These are phyloP conservation scores for Peniophora sp. DNA, from an alignment of 1,284 basidiomycete genomes.

Conservation along the genomic window DNA sequence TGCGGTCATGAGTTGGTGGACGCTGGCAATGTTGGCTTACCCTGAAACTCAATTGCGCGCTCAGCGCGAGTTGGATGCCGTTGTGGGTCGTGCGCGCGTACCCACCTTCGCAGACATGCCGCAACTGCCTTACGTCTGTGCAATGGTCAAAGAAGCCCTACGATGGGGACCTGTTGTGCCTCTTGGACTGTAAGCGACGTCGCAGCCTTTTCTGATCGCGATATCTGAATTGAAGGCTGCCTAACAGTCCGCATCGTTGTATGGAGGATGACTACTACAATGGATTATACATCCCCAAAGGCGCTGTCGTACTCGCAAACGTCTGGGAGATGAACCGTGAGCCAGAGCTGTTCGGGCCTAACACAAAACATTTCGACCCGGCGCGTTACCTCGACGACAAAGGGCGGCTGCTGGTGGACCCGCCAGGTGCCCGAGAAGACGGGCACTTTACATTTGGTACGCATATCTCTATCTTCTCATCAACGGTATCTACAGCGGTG, in stretches of 20 bases:
- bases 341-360: constrained; percentile 7
- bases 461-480: too few relatives aligned
- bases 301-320: constrained; percentile 14
- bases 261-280: constrained; percentile 17
- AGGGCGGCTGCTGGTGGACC: constrained; percentile 5
- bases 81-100: constrained; percentile 19
- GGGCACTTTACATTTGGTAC: constrained; percentile 6
- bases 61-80: constrained; percentile 22
- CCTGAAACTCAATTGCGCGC: constrained; percentile 20
- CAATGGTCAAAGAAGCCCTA: constrained; percentile 22
- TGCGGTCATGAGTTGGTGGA: constrained; percentile 14
- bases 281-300: constrained; percentile 19
- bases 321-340: constrained; percentile 9
- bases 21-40: constrained; percentile 21
- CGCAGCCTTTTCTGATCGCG: constrained; percentile 15
- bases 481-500: background rate
- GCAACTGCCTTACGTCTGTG: constrained; percentile 20
- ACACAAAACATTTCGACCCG: constrained; percentile 9
- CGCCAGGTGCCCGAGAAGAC: constrained; percentile 3
- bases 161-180: constrained; percentile 19
- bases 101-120: constrained; percentile 22
- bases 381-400: constrained; percentile 10
- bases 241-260: constrained; percentile 11
- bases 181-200: constrained; percentile 14
- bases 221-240: constrained; percentile 12